Percentiles rank a stretch among this genome's conserved stretches.
phyloP scores from a whole-genome alignment of 768 basidiomycete genomes.

The Pilatotrama ljubarskyi region DNA sequence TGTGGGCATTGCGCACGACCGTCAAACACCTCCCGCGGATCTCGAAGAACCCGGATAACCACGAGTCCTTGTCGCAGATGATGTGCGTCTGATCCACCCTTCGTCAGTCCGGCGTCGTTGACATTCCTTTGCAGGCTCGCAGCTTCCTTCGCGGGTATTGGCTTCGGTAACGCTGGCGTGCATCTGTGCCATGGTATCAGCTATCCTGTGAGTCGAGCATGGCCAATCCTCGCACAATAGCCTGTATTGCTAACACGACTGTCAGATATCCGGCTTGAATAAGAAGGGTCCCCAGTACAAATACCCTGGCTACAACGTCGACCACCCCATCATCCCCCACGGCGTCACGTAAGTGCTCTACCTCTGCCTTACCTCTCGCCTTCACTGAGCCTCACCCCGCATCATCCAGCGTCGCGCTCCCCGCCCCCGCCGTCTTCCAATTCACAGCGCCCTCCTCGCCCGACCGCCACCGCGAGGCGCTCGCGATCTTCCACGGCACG shows the following conservation, averaged over 20 bases:
- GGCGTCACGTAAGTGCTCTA: conserved; percentile 62
- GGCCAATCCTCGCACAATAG: neutral
- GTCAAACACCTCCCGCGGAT: conserved; percentile 88
- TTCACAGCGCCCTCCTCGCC: conserved; percentile 95
- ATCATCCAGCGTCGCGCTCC: conserved; percentile 69
- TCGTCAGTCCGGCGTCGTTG: neutral
- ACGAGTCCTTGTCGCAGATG: conserved; percentile 88
- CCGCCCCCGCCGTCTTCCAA: conserved; percentile 92
- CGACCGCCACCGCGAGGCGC: conserved; percentile 84
- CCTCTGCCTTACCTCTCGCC: neutral
- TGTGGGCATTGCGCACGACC: conserved; percentile 90
- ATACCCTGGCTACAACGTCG: conserved; percentile 85
- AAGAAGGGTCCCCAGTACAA: conserved; percentile 92
- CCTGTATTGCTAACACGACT: no score
- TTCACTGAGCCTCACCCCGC: neutral
- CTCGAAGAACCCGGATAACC: conserved; percentile 73
- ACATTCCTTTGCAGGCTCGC: conserved; percentile 57
- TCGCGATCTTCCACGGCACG: conserved; percentile 77
- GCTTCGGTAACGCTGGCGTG: conserved; percentile 92
- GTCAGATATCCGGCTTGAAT: conserved; percentile 88
- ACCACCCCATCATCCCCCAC: conserved; percentile 90
- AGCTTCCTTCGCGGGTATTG: conserved; percentile 92
- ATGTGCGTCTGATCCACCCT: conserved; percentile 50
- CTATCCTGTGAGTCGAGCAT: conserved; percentile 59
- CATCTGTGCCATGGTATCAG: conserved; percentile 91